Evolutionary conservation across 345 rosid genomes (phyloP), one percentile per base, ranked within the genome.

Genomic region (Eucalyptus cloeziana): DNA sequence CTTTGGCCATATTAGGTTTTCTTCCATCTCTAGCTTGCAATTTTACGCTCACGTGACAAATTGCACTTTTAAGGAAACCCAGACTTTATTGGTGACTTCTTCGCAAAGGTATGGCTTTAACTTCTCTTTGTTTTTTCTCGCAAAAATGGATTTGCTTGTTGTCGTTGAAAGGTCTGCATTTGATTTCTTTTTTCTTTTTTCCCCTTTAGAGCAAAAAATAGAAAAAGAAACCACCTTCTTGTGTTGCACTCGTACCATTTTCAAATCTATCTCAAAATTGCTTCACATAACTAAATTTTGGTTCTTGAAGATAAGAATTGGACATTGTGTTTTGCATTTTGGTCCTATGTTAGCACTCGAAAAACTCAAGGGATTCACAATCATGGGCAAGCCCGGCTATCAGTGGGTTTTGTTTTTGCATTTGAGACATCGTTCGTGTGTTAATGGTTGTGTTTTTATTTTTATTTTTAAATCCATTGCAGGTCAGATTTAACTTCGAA

Each of bases 361-460:
- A 56, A 56, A 24, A 24, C 62, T 56, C 27, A 22, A 56, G 62
- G 30, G 6, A 56, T 56, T 56, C 56, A 52, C 56, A 19, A 52
- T 52, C 56, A 56, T 56, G 62, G 27, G 30, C 62, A 56, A 56
- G 62, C 62, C 30, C 13, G 5, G 62, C 30, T 56, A 22, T 56
- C 62, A 2, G 62, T 2, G 27, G 27, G 3, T 56, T 56, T 24
- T 56, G 30, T 24, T 24, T 56, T 56, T 24, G 62, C 62, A 56
- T 56, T 56, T 56, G 62, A 56, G 62, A 56, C 62, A 24, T 56
- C 12, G 30, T 56, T 56, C 62, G 30, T 56, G 62, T 56, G 62
- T 56, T 1, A 56, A 0, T 24, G 62, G 30, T 0, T 9, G 27
- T 19, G 1, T 3, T 54, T 8, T 54, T 54, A 40, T 7, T 50